Evolutionary conservation across 495 filamentous ascomycete genomes (phyloP).

Genomic region (Penicillium nucicola): DNA sequence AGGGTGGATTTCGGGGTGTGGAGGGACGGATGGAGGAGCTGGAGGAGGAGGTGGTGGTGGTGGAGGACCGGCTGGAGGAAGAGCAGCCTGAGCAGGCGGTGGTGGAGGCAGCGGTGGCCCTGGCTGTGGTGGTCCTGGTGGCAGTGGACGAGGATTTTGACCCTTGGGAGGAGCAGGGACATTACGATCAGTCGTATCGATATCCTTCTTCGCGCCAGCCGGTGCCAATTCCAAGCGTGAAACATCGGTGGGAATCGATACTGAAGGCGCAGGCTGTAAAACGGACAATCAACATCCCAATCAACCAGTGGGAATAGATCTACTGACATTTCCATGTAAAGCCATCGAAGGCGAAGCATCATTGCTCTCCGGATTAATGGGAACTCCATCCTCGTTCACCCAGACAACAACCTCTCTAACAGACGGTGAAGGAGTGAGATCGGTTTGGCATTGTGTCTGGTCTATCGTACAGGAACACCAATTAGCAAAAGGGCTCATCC

Average conservation of each 20-base stretch:
- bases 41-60: too few species aligned
- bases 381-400: constrained; percentile 60
- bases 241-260: neutral
- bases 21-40: neutral
- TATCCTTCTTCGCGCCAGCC: neutral
- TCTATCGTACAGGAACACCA: neutral
- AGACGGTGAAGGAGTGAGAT: constrained; percentile 14
- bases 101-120: too few species aligned
- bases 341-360: constrained; percentile 2
- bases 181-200: neutral
- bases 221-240: neutral
- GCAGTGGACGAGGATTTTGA: neutral
- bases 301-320: neutral
- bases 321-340: constrained; percentile 15
- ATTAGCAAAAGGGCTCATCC: neutral
- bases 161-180: neutral
- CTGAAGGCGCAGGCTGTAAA: neutral
- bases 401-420: constrained; percentile 57
- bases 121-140: too few species aligned
- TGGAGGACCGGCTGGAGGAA: too few species aligned
- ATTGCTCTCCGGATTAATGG: constrained; percentile 31
- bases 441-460: neutral
- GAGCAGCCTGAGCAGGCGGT: too few species aligned
- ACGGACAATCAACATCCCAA: constrained; percentile 1
- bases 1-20: neutral